These are phyloP conservation scores for Trichoderma sp. DNA, from an alignment of 2,329 filamentous ascomycete species.

Conservation along the genomic window DNA sequence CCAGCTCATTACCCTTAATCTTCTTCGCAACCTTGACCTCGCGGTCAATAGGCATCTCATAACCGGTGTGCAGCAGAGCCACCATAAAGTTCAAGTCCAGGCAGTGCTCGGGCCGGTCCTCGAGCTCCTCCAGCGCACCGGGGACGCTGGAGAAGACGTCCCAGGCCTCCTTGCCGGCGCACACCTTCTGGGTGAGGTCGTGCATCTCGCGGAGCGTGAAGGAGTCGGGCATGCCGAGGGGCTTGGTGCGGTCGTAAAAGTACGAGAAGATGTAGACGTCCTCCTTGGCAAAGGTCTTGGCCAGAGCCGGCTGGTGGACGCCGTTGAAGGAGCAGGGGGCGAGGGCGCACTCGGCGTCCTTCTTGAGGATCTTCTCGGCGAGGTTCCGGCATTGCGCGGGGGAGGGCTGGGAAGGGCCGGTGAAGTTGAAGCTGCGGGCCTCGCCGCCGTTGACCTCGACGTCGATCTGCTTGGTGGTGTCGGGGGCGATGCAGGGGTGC, in stretches of 20 bases:
- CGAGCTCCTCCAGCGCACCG: constrained; percentile 77
- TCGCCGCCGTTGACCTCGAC: constrained; percentile 63
- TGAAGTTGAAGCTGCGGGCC: constrained; percentile 76
- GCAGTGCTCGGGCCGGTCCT: constrained; percentile 84
- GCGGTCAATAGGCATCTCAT: constrained; percentile 95
- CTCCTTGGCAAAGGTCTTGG: constrained; percentile 88
- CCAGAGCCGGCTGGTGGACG: constrained; percentile 87
- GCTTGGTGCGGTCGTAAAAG: constrained; percentile 93
- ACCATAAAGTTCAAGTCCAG: constrained; percentile 97
- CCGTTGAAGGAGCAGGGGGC: constrained; percentile 98
- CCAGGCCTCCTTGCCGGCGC: constrained; percentile 76
- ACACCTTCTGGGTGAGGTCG: constrained; percentile 82
- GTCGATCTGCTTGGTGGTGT: constrained; percentile 72
- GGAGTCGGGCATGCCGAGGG: constrained; percentile 96
- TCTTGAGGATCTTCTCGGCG: constrained; percentile 87
- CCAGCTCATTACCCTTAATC: constrained; percentile 94
- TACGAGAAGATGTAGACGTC: constrained; percentile 97
- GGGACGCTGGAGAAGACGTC: constrained; percentile 76
- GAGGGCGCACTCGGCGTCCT: constrained; percentile 78
- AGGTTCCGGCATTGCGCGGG: constrained; percentile 87
- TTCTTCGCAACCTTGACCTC: constrained; percentile 99
- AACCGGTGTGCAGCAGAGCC: constrained; percentile 87
- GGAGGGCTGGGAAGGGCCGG: constrained; percentile 73
- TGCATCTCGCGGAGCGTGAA: constrained; percentile 91
- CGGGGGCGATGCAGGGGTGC: constrained; percentile 85